Percentiles rank a stretch among this genome's conserved stretches.
Evolutionary conservation across 2,329 filamentous ascomycete species (phyloP).

Genomic region (Acarospora socialis): DNA sequence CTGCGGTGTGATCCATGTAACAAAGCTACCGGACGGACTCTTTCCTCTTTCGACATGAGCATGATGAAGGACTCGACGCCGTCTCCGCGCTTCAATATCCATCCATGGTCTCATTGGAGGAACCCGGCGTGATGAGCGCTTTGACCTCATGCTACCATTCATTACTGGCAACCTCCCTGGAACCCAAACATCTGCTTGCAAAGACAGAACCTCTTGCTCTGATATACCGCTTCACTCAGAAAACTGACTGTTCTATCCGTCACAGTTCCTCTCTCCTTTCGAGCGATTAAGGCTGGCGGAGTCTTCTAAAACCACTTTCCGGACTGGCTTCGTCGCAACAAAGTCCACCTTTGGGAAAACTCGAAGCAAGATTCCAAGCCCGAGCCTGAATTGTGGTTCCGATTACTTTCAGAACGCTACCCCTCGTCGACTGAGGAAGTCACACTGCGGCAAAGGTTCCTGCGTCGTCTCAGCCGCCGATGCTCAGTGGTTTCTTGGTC

Average conservation of each 20-base stretch:
- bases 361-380: slow-evolving; percentile 10
- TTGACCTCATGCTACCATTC: too few relatives aligned
- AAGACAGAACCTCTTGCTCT: too few relatives aligned
- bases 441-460: slow-evolving; percentile 24
- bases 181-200: too few relatives aligned
- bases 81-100: too few relatives aligned
- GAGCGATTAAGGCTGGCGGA: not conserved
- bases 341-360: slow-evolving; percentile 9
- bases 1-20: slow-evolving; percentile 2
- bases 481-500: slow-evolving; percentile 51
- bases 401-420: slow-evolving; percentile 10
- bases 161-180: too few relatives aligned
- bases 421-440: slow-evolving; percentile 21
- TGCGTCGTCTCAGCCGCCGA: slow-evolving; percentile 37
- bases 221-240: too few relatives aligned
- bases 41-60: slow-evolving; percentile 2
- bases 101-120: too few relatives aligned
- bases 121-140: too few relatives aligned
- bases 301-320: slow-evolving; percentile 2
- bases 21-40: slow-evolving; percentile 8
- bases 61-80: too few relatives aligned
- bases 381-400: too few relatives aligned
- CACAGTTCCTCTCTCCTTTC: not conserved
- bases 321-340: slow-evolving; percentile 1
- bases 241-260: slow-evolving; percentile 15